phyloP scores from a whole-genome alignment of 2,329 filamentous ascomycete genomes.

The Sclerotinia subarctica region DNA sequence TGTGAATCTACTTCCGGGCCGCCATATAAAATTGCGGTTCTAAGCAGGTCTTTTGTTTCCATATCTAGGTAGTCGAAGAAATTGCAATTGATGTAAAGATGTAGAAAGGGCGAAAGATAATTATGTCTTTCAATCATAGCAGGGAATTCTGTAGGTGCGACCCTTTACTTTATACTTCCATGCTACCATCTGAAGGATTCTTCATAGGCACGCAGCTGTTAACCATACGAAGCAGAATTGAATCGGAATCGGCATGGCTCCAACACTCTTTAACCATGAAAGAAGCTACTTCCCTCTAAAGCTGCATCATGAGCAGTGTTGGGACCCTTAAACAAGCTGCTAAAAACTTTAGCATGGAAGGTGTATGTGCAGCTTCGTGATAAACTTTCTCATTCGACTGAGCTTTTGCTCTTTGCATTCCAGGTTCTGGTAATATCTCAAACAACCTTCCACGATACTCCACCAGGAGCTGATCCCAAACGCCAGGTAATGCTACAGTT shows the following conservation, averaged over 20 bases:
- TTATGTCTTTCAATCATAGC: not conserved
- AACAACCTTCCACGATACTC: not conserved
- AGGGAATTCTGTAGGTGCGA: not conserved
- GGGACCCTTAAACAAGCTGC: not conserved
- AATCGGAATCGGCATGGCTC: not conserved
- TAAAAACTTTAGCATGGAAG: not conserved
- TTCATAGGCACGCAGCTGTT: too few relatives aligned
- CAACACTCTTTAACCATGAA: not conserved
- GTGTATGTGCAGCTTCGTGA: not conserved
- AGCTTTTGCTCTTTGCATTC: slow-evolving; percentile 8
- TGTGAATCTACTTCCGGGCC: not conserved
- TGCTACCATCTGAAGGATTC: not conserved
- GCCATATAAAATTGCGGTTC: not conserved
- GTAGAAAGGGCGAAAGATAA: not conserved
- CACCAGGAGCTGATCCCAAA: slow-evolving; percentile 25
- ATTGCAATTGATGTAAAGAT: not conserved
- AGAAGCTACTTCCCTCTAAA: not conserved
- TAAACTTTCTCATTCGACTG: slow-evolving; percentile 11
- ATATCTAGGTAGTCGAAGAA: not conserved
- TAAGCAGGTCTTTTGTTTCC: not conserved
- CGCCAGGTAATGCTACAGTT: slow-evolving; percentile 34
- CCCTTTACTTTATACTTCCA: not conserved
- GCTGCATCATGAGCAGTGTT: not conserved
- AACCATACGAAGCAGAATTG: not conserved
- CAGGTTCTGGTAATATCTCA: not conserved